Base-by-base conservation (phyloP, 495 filamentous ascomycete genomes). In the Xeromyces bisporus region DNA sequence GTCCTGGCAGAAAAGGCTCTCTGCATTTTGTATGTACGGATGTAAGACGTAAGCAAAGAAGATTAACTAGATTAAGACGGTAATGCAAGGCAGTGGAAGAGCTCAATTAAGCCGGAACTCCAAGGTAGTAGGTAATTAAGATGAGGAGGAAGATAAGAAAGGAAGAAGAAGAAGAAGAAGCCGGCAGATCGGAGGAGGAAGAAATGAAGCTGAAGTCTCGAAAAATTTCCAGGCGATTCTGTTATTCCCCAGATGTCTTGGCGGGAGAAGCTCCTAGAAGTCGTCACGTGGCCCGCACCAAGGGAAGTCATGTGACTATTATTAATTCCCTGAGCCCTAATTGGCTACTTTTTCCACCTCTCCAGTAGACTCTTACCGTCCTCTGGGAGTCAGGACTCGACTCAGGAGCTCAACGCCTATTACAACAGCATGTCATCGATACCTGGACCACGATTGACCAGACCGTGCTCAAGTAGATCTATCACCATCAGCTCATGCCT, bases 1-100 rank as follows among this genome's bases (percentile, higher is more conserved):
- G 75, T 60, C 59, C 71, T 65, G 37, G 73, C 45, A 43, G 69
- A 66, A 33, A 84, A 63, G 55, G 73, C 73, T 50, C 78, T 67
- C 66, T 84, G 78, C 78, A 84, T 84, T 49, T 48, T 69, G 42
- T 34, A 18, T 27, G 26, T 27, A 41, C 46, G 47, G 48, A 42
- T n/a, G n/a, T n/a, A n/a, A n/a, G n/a, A n/a, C n/a, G n/a, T n/a
- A n/a, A n/a, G n/a, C n/a, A n/a, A n/a, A n/a, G n/a, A n/a, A n/a
- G n/a, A n/a, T n/a, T n/a, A n/a, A n/a, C n/a, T n/a, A n/a, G n/a
- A n/a, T n/a, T n/a, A n/a, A n/a, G n/a, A n/a, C n/a, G n/a, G n/a
- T n/a, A n/a, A n/a, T n/a, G n/a, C n/a, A n/a, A n/a, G n/a, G n/a
- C n/a, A n/a, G n/a, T n/a, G n/a, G n/a, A n/a, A n/a, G n/a, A n/a